These are phyloP conservation scores for Verticillium nubilum DNA, from an alignment of 2,329 filamentous ascomycete species.

Conservation along the genomic window DNA sequence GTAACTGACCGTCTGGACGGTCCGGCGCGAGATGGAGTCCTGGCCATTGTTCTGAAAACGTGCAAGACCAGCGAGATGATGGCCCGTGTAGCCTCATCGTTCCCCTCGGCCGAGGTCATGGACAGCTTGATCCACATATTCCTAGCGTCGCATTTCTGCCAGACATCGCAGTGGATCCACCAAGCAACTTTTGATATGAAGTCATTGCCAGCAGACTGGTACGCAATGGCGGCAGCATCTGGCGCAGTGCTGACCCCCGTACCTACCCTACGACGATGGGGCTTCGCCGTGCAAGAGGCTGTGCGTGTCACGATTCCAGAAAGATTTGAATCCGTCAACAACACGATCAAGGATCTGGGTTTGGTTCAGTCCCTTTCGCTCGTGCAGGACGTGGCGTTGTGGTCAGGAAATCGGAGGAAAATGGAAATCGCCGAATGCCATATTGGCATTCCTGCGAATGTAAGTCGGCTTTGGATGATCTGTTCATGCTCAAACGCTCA, in stretches of 20 bases:
- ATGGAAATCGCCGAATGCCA: conserved; percentile 53
- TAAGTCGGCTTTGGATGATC: too few relatives aligned
- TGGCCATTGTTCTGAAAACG: conserved; percentile 58
- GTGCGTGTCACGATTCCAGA: conserved; percentile 29
- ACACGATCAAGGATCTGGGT: conserved; percentile 37
- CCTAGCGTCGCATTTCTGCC: conserved; percentile 48
- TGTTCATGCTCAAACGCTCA: neutral
- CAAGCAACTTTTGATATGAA: conserved; percentile 53
- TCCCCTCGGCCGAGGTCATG: conserved; percentile 55
- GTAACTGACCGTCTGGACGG: conserved; percentile 37
- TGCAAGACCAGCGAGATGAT: conserved; percentile 45
- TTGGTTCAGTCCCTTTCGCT: conserved; percentile 44
- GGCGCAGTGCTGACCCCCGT: conserved; percentile 56
- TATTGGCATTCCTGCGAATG: conserved; percentile 37
- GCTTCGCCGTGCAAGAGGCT: conserved; percentile 48
- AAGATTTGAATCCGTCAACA: conserved; percentile 43
- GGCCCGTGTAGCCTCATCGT: conserved; percentile 51
- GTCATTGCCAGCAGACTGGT: conserved; percentile 50
- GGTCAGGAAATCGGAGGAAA: conserved; percentile 49
- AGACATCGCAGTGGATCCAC: conserved; percentile 57
- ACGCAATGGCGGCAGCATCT: conserved; percentile 54
- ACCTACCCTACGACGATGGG: conserved; percentile 54
- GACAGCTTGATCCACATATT: conserved; percentile 59
- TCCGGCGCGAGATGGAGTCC: conserved; percentile 52
- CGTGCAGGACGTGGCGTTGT: conserved; percentile 44